These are phyloP conservation scores for Chaetothyriales sp. DNA, from an alignment of 2,329 filamentous ascomycete genomes.

Conservation along the genomic window DNA sequence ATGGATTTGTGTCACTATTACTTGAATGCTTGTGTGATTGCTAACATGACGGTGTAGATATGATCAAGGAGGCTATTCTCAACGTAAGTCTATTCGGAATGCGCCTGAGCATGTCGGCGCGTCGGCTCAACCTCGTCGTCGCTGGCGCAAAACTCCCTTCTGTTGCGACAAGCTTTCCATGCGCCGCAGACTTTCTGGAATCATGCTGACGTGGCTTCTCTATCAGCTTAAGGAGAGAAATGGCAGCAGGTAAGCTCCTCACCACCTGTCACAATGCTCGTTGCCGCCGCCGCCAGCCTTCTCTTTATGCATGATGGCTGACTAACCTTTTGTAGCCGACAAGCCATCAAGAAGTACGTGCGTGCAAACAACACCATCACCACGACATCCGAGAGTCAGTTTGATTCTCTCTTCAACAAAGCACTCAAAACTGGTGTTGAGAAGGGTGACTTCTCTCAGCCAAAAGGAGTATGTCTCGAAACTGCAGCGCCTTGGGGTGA, in stretches of 20 bases:
- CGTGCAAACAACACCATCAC: constrained; percentile 59
- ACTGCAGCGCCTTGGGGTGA: neutral
- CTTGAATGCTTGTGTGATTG: constrained; percentile 38
- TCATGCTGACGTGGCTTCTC: constrained; percentile 36
- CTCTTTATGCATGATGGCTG: neutral
- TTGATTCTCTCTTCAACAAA: constrained; percentile 72
- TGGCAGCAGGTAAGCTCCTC: constrained; percentile 48
- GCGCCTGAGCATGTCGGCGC: constrained; percentile 26
- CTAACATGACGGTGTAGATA: constrained; percentile 46
- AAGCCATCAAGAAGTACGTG: constrained; percentile 64
- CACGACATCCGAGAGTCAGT: constrained; percentile 41
- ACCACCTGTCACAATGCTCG: constrained; percentile 5
- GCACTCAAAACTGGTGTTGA: constrained; percentile 71
- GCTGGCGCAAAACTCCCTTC: neutral
- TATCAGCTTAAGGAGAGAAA: constrained; percentile 55
- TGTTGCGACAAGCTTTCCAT: neutral
- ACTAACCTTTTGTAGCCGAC: constrained; percentile 40
- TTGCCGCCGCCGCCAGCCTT: constrained; percentile 17
- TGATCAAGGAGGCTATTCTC: constrained; percentile 60
- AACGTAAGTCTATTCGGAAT: constrained; percentile 47
- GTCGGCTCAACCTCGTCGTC: constrained; percentile 3
- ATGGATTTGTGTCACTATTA: constrained; percentile 23
- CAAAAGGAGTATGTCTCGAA: constrained; percentile 57
- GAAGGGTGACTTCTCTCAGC: constrained; percentile 74
- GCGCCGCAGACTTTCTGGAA: neutral